A percentile compares a stretch with the other conserved stretches of the same genome.
Conservation (phyloP, 169 alveolate genomes). For the Cystoisospora suis region DNA sequence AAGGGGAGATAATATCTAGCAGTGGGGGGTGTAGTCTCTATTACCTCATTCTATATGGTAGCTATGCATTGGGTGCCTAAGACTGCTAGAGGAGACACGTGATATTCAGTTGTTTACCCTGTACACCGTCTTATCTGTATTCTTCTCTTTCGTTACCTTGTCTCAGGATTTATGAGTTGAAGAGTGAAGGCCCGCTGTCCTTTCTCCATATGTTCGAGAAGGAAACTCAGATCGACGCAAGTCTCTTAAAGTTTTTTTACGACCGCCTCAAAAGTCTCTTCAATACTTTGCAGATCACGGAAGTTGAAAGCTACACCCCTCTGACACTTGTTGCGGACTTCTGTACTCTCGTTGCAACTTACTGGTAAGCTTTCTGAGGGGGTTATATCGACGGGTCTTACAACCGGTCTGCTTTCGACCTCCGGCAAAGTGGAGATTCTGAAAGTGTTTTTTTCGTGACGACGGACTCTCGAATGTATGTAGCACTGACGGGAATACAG, state of each 20-base stretch:
- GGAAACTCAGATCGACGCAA: slow-evolving; percentile 79
- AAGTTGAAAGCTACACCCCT: slow-evolving; percentile 73
- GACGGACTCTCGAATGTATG: too few species aligned
- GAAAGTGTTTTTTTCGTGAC: too few species aligned
- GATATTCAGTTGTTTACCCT: neutral
- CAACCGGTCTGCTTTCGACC: too few species aligned
- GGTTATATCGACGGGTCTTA: neutral
- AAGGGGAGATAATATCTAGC: too few species aligned
- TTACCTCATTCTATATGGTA: too few species aligned
- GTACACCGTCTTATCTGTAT: neutral
- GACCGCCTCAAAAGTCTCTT: slow-evolving; percentile 78
- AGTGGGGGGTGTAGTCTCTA: too few species aligned
- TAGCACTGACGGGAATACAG: too few species aligned
- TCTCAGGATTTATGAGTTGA: slow-evolving; percentile 77
- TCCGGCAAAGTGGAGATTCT: too few species aligned
- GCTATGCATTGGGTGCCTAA: too few species aligned
- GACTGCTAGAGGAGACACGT: neutral
- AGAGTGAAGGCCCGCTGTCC: slow-evolving; percentile 93
- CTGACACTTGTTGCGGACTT: slow-evolving; percentile 83
- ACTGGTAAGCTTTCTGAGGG: slow-evolving; percentile 62
- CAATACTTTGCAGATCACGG: slow-evolving; percentile 77
- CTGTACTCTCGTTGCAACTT: slow-evolving; percentile 93
- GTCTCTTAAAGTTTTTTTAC: slow-evolving; percentile 81
- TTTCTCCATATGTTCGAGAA: slow-evolving; percentile 83
- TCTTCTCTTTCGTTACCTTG: neutral